Evolutionary conservation across 148 eudicot species (phyloP), one percentile per base, ranked within the genome.

Genomic region (Simmondsia chinensis): DNA sequence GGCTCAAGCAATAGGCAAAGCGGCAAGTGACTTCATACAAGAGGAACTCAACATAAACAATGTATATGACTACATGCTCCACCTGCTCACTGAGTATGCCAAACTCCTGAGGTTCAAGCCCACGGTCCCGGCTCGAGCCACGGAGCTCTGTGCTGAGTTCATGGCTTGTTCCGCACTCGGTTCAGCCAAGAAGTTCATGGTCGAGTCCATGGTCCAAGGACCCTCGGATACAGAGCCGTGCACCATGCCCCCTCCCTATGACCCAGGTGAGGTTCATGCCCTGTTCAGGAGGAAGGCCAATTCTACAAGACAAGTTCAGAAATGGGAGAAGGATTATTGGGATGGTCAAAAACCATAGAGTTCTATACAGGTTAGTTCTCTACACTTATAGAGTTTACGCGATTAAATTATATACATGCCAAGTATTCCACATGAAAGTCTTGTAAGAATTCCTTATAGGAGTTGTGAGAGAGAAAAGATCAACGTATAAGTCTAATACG

Each of bases 61-160:
- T 32, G 82, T 82, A 39, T 87, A 87, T 21, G 96, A 87, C 52
- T 82, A 87, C 74, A 87, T 87, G 87, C 65, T 82, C 38, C 87
- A 87, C 61, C 60, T 87, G 43, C 71, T 87, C 26, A 74, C 37
- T 7, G 82, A 87, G 54, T 87, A 82, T 22, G 54, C 96, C 1
- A 87, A 76, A 64, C 77, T 82, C 35, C 45, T 82, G 18, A 79
- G 43, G 34, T 82, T 71, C 74, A 76, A 79, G 69, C 94, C 96
- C 12, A 38, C 56, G 0, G 34, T 64, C 23, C 80, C 96, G 4
- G 10, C 33, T 29, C 57, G 60, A 9, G 94, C 94, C 1, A 48
- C 65, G 1, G 96, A 87, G 59, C 52, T 82, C n/a, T 82, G 96
- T 48, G 65, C 94, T 10, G 96, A 87, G 56, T 33, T 65, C 26